Evolutionary conservation across 2,329 filamentous ascomycete genomes (phyloP), one percentile per base, ranked within the genome.

Genomic region (Fusarium incarnatum): DNA sequence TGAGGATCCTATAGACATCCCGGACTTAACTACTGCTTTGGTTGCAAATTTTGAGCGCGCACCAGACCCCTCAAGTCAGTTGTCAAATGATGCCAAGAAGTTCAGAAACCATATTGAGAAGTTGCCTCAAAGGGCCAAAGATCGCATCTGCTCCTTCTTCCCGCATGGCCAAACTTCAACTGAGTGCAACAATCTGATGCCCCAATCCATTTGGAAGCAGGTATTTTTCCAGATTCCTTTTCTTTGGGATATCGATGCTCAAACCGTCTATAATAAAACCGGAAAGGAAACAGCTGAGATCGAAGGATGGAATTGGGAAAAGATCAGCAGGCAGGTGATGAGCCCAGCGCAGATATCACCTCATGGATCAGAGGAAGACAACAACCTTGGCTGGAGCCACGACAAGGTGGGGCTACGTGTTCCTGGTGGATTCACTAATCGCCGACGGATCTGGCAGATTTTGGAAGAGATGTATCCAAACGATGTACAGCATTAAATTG

Each of bases 381-480:
- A 20, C 8, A 22, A 34, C 13, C n/a, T 37, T 8, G 25, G 8
- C 8, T 64, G 58, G 58, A 30, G 27, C 4, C 16, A 52, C 10
- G 15, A 40, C 1, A 49, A 42, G 3, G n/a, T 67, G 20, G 41
- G 49, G 2, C 23, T 67, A 4, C 7, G 15, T 22, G 28, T 56
- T 1, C 49, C 62, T 2, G 55, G 9, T 15, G 56, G 56, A 5
- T 48, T 67, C 7, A 32, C 44, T 0, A 67, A 66, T 15, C 56
- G 62, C 10, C 49, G 62, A 13, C 44, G 56, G 13, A 67, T 67
- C 11, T 67, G 62, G 62, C 62, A 61, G 45, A 67, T 56, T n/a
- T n/a, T 67, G 4, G 45, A 67, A 13, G 62, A 61, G 9, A 61
- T 67, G 56, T 27, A 30, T 13, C 49, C 27, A 0, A 60, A 66